phyloP scores from a whole-genome alignment of 2,329 filamentous ascomycete species.

The Talaromyces verruculosus region DNA sequence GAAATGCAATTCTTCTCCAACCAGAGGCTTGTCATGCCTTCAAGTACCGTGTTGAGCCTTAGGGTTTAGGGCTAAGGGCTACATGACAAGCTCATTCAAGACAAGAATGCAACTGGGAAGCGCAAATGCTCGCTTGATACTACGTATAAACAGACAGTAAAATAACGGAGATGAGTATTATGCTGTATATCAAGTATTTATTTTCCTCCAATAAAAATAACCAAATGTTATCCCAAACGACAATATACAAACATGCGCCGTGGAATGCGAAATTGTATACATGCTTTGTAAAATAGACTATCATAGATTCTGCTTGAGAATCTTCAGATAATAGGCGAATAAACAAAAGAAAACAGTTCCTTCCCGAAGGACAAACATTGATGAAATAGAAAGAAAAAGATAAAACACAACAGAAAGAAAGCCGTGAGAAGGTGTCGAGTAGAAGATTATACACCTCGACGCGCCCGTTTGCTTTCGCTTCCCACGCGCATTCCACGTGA shows the following conservation, averaged over 20 bases:
- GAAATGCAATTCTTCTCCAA: no score
- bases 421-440: no score
- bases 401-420: background rate
- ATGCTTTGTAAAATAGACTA: constrained; percentile 22
- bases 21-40: no score
- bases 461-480: constrained; percentile 43
- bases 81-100: background rate
- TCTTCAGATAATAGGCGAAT: background rate
- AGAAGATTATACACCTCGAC: constrained; percentile 37
- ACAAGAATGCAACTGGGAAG: background rate
- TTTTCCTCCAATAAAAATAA: background rate
- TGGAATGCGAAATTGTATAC: constrained; percentile 17
- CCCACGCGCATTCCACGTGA: constrained; percentile 42
- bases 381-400: background rate
- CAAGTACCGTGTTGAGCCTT: background rate
- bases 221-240: background rate
- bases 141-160: background rate
- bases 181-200: background rate
- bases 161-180: background rate
- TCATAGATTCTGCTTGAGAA: background rate
- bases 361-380: background rate
- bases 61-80: background rate
- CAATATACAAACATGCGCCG: constrained; percentile 11
- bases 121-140: background rate
- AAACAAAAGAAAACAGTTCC: background rate